Evolutionary conservation across 352 stramenopile genomes (phyloP), one percentile per base, ranked within the genome.

Genomic region (Poterioochromonas sp.): DNA sequence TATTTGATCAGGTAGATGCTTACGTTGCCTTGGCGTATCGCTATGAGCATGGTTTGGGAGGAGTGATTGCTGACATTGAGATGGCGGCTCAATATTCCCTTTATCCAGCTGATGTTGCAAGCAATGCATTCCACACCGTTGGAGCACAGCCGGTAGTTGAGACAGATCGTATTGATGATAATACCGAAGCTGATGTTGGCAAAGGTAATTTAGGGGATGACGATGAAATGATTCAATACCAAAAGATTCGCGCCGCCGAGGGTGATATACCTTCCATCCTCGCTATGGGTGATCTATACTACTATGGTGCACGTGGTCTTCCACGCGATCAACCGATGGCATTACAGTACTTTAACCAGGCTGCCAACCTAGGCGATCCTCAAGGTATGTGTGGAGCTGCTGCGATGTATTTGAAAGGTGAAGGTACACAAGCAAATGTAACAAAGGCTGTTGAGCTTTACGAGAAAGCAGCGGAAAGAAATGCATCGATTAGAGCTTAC

Each of bases 401-500:
- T n/a, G 86, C 86, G 0, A 94, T 95, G 90, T 79, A 93, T 29
- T 78, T 95, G 12, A 92, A 92, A 81, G 90, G 90, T 34, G 90
- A 95, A 85, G 90, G 90, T 37, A 80, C 71, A 0, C 44, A 79
- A 5, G 85, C 90, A 79, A 87, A 95, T 81, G 88, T 92, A 65
- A 79, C 73, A 3, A 87, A 82, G 12, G 90, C 90, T 1, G 87
- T 94, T 58, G 76, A 81, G n/a, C 90, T 84, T 83, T 94, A 93
- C 69, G 83, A 90, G 62, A 80, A 86, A 65, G 90, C 90, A 20
- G 87, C 87, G 0, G 68, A 20, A 22, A 32, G 82, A 34, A 41
- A 47, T 12, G 90, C 92, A 76, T 83, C 93, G 58, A 88, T 89
- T 0, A 84, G 88, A 29, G 90, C 89, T 12, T 80, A 95, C 2